phyloP scores from a whole-genome alignment of 441 rosid genomes.

The Populus trichocarpa region DNA sequence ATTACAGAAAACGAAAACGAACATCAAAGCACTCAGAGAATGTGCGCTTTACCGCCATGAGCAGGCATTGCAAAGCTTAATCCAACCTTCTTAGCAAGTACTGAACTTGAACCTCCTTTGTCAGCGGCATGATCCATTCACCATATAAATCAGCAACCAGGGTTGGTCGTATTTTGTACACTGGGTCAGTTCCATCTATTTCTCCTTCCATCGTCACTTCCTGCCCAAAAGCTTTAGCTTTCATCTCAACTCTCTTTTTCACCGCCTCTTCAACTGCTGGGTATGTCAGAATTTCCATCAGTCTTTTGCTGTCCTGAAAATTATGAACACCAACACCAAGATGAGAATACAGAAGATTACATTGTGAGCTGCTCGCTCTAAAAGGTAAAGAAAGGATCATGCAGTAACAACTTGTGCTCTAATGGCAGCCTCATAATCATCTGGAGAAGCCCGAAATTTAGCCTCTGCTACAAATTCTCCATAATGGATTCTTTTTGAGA shows the following conservation, averaged over 20 bases:
- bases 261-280: slow-evolving; percentile 63
- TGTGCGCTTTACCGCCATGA: not conserved
- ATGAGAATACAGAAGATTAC: not conserved
- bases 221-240: slow-evolving; percentile 67
- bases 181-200: slow-evolving; percentile 38
- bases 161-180: slow-evolving; percentile 72
- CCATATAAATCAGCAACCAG: slow-evolving; percentile 70
- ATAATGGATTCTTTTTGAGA: slow-evolving; percentile 91
- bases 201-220: slow-evolving; percentile 45
- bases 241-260: slow-evolving; percentile 69
- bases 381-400: not conserved
- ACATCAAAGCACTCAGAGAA: not conserved
- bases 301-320: slow-evolving; percentile 49
- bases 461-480: slow-evolving; percentile 95
- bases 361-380: not conserved
- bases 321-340: not conserved
- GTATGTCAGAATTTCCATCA: slow-evolving; percentile 76
- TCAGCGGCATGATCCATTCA: slow-evolving; percentile 94
- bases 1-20: not conserved
- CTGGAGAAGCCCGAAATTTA: slow-evolving; percentile 66
- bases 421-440: slow-evolving; percentile 59
- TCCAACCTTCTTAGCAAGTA: slow-evolving; percentile 84
- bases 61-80: slow-evolving; percentile 13
- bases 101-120: slow-evolving; percentile 86
- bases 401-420: slow-evolving; percentile 49